Evolutionary conservation across 257 asterid genomes (phyloP).

Genomic region (Knoxia roxburghii): DNA sequence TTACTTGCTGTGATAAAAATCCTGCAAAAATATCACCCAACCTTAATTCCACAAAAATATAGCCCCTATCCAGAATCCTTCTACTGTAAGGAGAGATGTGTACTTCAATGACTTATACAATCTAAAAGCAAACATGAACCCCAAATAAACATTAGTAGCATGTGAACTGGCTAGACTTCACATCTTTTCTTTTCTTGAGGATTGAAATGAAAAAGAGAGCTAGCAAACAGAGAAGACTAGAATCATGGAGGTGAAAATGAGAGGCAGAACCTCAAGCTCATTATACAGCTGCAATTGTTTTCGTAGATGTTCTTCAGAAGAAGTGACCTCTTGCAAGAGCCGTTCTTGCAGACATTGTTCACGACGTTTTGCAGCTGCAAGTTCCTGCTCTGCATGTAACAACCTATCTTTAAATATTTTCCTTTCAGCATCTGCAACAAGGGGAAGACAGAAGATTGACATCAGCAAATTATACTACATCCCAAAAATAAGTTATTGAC

Average conservation of each 20-base stretch:
- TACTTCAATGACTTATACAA: neutral
- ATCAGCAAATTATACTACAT: constrained; percentile 17
- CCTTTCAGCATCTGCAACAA: constrained; percentile 68
- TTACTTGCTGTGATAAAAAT: neutral
- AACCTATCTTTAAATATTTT: constrained; percentile 60
- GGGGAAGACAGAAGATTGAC: constrained; percentile 17
- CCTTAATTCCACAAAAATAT: neutral
- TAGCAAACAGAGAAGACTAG: neutral
- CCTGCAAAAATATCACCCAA: neutral
- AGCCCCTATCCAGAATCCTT: neutral
- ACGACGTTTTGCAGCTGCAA: constrained; percentile 89
- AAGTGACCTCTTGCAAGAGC: constrained; percentile 63
- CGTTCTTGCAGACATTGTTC: constrained; percentile 74
- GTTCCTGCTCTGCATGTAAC: constrained; percentile 77
- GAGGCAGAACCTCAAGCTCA: constrained; percentile 74
- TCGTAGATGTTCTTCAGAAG: constrained; percentile 69
- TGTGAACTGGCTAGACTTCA: neutral
- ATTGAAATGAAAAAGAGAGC: neutral
- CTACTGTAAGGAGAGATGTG: neutral
- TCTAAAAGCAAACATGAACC: constrained; percentile 1
- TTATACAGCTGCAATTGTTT: constrained; percentile 67
- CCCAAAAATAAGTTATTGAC: neutral
- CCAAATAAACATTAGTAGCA: constrained; percentile 7
- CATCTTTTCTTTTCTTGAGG: neutral
- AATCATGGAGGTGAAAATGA: constrained; percentile 12